Base-by-base conservation (phyloP, 768 basidiomycete species). In the Chalciporus piperatus region DNA sequence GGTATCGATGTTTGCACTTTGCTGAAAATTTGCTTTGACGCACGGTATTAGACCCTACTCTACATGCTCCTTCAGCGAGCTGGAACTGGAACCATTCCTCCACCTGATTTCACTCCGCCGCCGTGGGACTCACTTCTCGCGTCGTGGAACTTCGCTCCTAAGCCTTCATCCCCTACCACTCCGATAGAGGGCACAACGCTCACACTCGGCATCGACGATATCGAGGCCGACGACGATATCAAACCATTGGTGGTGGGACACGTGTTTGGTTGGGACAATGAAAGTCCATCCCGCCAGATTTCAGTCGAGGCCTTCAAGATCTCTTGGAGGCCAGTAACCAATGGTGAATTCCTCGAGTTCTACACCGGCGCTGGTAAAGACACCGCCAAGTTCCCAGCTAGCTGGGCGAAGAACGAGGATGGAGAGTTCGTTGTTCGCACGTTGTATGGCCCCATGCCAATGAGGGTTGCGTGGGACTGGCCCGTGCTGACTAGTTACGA, bases 261-360 rank as follows among this genome's bases (percentile, higher is more conserved):
- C 61, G 82, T 85, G 50, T 92, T 90, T 68, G 93, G 94, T 0
- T 94, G 96, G 97, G 97, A 99, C 66, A 94, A 92, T 59, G 97
- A 99, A 71, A 76, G 85, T 58, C 92, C 94, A 2, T 72, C 74
- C 56, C 73, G 84, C 20, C 64, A 61, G 13, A 80, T 85, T n/a
- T 57, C 76, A 0, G 84, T 97, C 28, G 74, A 70, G 37, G 52
- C 78, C 55, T 94, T 98, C 75, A 77, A 75, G 59, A 86, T 97
- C 37, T 86, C 87, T 38, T 87, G 89, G 78, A 74, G 92, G 54
- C 93, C 93, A 1, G 75, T 99, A 32, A 92, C 87, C 49, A 99
- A 98, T 56, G 85, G 84, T 10, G 84, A 99, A 60, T 97, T 92
- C 66, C 81, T 81, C 58, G 63, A 76, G 32, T 92, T 87, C 65